Percentiles rank a stretch among this genome's conserved stretches.
phyloP scores from a whole-genome alignment of 2,329 filamentous ascomycete genomes.

The Aureobasidium sp. region DNA sequence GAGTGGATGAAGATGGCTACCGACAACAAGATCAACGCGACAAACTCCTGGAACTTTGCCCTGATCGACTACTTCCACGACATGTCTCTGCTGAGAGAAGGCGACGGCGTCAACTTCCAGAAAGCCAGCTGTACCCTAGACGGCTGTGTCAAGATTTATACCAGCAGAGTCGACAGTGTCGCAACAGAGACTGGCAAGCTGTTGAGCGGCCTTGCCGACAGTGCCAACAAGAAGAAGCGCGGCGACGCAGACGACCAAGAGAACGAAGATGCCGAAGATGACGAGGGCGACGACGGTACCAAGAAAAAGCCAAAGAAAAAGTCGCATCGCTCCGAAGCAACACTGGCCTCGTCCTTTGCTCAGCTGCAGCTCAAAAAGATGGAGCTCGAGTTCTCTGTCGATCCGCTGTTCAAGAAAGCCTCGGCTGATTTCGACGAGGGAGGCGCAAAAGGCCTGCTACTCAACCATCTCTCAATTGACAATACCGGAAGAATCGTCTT shows the following conservation, averaged over 20 bases:
- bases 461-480: constrained; percentile 97
- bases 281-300: constrained; percentile 45
- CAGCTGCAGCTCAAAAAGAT: constrained; percentile 93
- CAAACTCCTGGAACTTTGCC: constrained; percentile 99
- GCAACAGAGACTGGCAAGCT: constrained; percentile 95
- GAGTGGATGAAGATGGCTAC: constrained; percentile 99
- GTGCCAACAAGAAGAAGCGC: constrained; percentile 53
- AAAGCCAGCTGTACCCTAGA: constrained; percentile 96
- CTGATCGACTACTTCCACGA: constrained; percentile 99
- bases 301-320: constrained; percentile 65
- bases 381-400: constrained; percentile 91
- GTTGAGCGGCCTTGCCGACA: constrained; percentile 86
- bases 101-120: constrained; percentile 96
- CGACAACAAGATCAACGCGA: constrained; percentile 92
- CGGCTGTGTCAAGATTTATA: constrained; percentile 98
- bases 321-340: constrained; percentile 79
- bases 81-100: constrained; percentile 94
- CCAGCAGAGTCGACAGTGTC: constrained; percentile 94
- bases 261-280: constrained; percentile 54
- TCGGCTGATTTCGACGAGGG: constrained; percentile 98
- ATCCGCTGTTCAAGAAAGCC: constrained; percentile 98
- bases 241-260: constrained; percentile 52
- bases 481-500: constrained; percentile 89
- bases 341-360: constrained; percentile 79
- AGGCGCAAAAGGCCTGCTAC: constrained; percentile 84